Percentiles rank a stretch among this genome's conserved stretches.
Evolutionary conservation across 495 filamentous ascomycete species (phyloP).

Genomic region (Margaritispora aquatica): DNA sequence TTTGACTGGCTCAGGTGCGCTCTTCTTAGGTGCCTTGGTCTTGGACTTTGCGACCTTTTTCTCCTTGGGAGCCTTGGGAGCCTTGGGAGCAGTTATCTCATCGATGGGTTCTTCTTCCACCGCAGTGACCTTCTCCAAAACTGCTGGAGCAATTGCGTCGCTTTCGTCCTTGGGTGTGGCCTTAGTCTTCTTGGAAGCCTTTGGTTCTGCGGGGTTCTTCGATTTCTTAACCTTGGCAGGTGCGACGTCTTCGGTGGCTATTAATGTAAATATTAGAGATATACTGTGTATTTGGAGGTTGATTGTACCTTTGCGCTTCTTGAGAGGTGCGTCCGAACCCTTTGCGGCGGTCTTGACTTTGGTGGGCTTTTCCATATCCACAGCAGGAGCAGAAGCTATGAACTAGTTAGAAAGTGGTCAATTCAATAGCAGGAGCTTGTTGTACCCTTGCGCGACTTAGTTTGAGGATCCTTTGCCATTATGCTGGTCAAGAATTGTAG

Average conservation of each 20-base stretch:
- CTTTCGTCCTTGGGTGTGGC: conserved; percentile 1
- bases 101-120: conserved; percentile 17
- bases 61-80: conserved; percentile 5
- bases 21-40: conserved; percentile 21
- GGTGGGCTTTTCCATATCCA: conserved; percentile 35
- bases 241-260: conserved; percentile 31
- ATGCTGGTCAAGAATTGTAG: conserved; percentile 9
- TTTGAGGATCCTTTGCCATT: conserved; percentile 67
- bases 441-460: conserved; percentile 67
- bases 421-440: conserved; percentile 2
- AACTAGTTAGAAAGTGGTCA: not conserved
- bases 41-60: conserved; percentile 10
- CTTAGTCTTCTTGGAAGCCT: conserved; percentile 27
- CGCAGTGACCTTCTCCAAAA: not conserved
- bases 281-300: conserved; percentile 1
- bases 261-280: not conserved
- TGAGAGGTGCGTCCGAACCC: conserved; percentile 25
- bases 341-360: conserved; percentile 21
- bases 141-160: conserved; percentile 1
- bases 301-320: conserved; percentile 45
- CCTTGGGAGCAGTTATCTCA: not conserved
- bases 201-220: conserved; percentile 33
- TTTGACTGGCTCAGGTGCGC: conserved; percentile 7
- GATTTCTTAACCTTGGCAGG: conserved; percentile 20
- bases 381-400: conserved; percentile 18